Base-by-base conservation (phyloP, 192 early-diverging fungal genomes). In the Glomus cerebriforme region DNA sequence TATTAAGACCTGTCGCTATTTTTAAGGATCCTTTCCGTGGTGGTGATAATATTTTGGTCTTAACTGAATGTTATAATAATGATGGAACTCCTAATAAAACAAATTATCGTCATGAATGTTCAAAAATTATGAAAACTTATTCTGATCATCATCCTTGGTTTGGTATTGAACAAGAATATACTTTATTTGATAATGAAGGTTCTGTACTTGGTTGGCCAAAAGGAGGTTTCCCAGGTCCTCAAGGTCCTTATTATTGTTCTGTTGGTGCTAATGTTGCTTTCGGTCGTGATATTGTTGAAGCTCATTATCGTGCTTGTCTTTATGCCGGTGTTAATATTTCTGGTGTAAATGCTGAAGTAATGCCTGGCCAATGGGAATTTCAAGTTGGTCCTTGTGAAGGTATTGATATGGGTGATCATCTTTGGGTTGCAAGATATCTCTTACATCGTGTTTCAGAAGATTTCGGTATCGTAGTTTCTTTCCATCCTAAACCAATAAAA, bases 131-230 rank as follows among this genome's bases (percentile, higher is more conserved):
- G 86, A 70, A 69, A 26, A 65, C 75, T 59, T 77, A 83, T 73
- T 82, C 82, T 27, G 84, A 84, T 63, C 32, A 59, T 43, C 64
- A 84, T 43, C 82, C 88, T 35, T 89, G 88, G 88, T 89, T 89
- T 72, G 88, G 88, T 71, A 87, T 89, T 79, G 88, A 89, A 66
- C 88, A 89, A 81, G 87, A 88, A 68, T 88, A 88, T 49, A 89
- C 85, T 58, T 71, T 89, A 22, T 82, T 89, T 70, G 87, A 89
- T 73, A 47, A 63, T 10, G 87, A 89, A 19, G 83, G 80, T 37
- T 43, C 60, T 0, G 83, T 85, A 35, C 82, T 86, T 64, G 87
- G 88, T 67, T 89, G 88, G 88, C 88, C 88, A n/a, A 87, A 85
- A 72, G 81, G 83, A 13, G 88, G 88, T 59, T 89, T 79, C 81